A percentile compares a stretch with the other conserved stretches of the same genome.
These are phyloP conservation scores for Myxozyma melibiosi DNA, from an alignment of 805 yeast species.

Conservation along the genomic window DNA sequence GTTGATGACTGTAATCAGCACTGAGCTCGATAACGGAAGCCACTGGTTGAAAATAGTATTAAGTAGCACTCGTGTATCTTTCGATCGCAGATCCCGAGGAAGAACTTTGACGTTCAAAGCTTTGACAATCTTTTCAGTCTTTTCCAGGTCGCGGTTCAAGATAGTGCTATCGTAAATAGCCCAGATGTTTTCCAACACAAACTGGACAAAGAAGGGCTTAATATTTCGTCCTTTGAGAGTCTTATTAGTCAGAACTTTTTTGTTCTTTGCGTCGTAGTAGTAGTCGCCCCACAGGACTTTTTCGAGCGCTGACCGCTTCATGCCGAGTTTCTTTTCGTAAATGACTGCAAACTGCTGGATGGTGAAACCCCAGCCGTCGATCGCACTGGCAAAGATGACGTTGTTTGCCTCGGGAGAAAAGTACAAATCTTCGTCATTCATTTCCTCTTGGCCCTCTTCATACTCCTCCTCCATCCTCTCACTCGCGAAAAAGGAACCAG, in stretches of 20 bases:
- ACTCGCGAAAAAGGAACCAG: slow-evolving; percentile 91
- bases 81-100: slow-evolving; percentile 78
- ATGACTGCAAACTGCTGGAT: slow-evolving; percentile 85
- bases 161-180: slow-evolving; percentile 76
- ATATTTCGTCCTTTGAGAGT: slow-evolving; percentile 61
- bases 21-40: slow-evolving; percentile 89
- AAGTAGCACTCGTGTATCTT: slow-evolving; percentile 67
- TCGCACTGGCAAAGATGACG: slow-evolving; percentile 86
- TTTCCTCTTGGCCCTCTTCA: slow-evolving; percentile 59
- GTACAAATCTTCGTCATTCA: slow-evolving; percentile 78
- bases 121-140: slow-evolving; percentile 70
- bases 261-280: slow-evolving; percentile 85
- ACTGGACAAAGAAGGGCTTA: slow-evolving; percentile 83
- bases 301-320: slow-evolving; percentile 73
- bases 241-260: slow-evolving; percentile 68
- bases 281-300: slow-evolving; percentile 96
- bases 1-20: slow-evolving; percentile 80
- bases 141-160: slow-evolving; percentile 65
- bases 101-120: slow-evolving; percentile 67
- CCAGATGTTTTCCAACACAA: slow-evolving; percentile 91
- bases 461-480: slow-evolving; percentile 76
- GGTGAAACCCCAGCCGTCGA: slow-evolving; percentile 98
- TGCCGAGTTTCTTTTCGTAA: slow-evolving; percentile 81
- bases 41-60: slow-evolving; percentile 82
- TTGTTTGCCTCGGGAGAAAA: slow-evolving; percentile 86